Evolutionary conservation across 2,329 filamentous ascomycete species (phyloP), one percentile per base, ranked within the genome.

Genomic region (Fusarium odoratissimum): DNA sequence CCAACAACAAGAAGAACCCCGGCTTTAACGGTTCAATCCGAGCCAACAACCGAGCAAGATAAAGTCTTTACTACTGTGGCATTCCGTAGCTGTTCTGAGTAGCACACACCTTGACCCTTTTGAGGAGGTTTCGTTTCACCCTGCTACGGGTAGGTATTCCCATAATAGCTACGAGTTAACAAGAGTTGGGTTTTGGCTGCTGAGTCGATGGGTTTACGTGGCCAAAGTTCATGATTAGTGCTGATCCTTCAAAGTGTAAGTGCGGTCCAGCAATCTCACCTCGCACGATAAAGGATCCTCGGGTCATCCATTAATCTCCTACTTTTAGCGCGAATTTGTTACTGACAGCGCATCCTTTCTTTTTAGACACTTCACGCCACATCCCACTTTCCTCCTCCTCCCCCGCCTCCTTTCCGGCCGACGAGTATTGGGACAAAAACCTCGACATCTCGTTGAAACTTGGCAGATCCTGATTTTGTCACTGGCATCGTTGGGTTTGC

Each of bases 341-440:
- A 73, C 64, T 72, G 71, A 74, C 67, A 73, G 59, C 67, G 40
- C 71, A 74, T 74, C 70, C 51, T 68, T 66, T 63, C 46, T 67
- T 67, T 52, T 40, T 54, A 73, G 71, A 67, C 57, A 67, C 69
- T 76, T 67, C 64, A 68, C 74, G 75, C 75, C 75, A 73, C 74
- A 71, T 75, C 72, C 72, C 64, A 72, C 60, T 69, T 51, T 69
- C 45, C 35, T 48, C 42, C 35, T 64, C 54, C 42, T 60, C 64
- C 73, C 74, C 75, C 74, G 68, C 75, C 74, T 76, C 74, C 74
- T 76, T 75, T 76, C 76, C 73, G 71, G 71, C 72, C 75, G 74
- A 77, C 67, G 60, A 67, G 51, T 57, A 46, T 64, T 64, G 40
- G 60, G 54, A 61, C 31, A 58, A 64, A 70, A 35, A 44, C 56